Conservation (phyloP, 495 filamentous ascomycete species). For the Cryomyces minteri region DNA sequence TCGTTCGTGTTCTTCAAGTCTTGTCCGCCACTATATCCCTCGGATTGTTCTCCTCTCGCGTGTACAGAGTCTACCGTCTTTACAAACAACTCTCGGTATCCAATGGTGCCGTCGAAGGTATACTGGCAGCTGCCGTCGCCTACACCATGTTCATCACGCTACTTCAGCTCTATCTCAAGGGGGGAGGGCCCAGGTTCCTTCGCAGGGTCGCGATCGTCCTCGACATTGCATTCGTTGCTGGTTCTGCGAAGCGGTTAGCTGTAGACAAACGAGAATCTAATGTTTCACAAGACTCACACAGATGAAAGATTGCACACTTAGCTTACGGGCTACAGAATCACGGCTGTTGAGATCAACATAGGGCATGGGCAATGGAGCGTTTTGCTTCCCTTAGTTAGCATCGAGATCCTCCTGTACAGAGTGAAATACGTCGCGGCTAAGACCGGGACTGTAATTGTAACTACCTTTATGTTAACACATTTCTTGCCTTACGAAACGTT, state of each 20-base stretch:
- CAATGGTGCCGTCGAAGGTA: conserved; percentile 19
- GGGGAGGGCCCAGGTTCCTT: conserved; percentile 8
- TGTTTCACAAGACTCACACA: too few relatives aligned
- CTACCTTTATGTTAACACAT: too few relatives aligned
- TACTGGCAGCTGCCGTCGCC: conserved; percentile 17
- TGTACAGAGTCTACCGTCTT: conserved; percentile 19
- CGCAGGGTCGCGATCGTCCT: conserved; percentile 15
- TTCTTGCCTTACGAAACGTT: too few relatives aligned
- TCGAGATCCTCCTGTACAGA: too few relatives aligned
- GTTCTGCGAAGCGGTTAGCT: background rate
- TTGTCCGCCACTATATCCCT: conserved; percentile 19
- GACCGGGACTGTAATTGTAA: too few relatives aligned
- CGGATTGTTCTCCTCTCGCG: conserved; percentile 18
- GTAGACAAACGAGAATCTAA: too few relatives aligned
- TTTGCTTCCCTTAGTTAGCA: too few relatives aligned
- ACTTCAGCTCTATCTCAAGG: conserved; percentile 6
- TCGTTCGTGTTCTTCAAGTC: conserved; percentile 20
- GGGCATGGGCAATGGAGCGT: too few relatives aligned
- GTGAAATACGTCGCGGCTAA: too few relatives aligned
- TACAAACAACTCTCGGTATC: conserved; percentile 7
- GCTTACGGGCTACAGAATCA: too few relatives aligned
- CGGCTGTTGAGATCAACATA: too few relatives aligned
- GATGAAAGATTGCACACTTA: too few relatives aligned
- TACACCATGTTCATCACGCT: conserved; percentile 16
- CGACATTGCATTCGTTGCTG: conserved; percentile 16